Base-by-base conservation (phyloP, 1,139 yeast genomes). In the Kodamaea sp. region DNA sequence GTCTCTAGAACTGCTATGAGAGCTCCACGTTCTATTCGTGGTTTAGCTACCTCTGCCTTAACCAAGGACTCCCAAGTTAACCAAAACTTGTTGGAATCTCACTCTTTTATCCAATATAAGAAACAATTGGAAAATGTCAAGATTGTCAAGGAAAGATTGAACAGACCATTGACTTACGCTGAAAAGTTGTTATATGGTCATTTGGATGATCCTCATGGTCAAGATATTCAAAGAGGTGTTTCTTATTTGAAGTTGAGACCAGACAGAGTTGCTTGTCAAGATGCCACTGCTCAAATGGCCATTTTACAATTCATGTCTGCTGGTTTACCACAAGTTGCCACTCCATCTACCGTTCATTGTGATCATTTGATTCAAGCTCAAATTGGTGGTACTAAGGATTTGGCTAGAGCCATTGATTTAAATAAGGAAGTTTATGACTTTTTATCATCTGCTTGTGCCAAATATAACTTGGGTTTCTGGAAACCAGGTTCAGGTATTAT, bases 261-360 rank as follows among this genome's bases (percentile, higher is more conserved):
- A 44, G 98, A 92, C 70, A 87, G 98, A 75, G 97, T 92, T 57
- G 97, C 98, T 46, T 90, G 97, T 79, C 98, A 92, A 77, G 98
- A 92, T 78, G 98, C 98, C 55, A 90, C 97, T 49, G 98, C 98
- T 54, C 98, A 92, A 75, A 92, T 92, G 98, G 97, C 97, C 53
- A 87, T 92, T 59, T 77, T 92, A 64, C 98, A 92, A 77, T 90
- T 90, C 71, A 90, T 90, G 97, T 84, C 96, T 53, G 96, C 96
- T 52, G 95, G 95, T 61, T 73, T 92, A 77, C 95, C 95, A 49
- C 78, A 79, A 57, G 97, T 89, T 43, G 96, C 96, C 49, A 89
- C 95, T 54, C 98, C 98, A 54, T 82, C 96, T 52, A 88, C 97
- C 44, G 97, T 92, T 48, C 98, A 92, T 77, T 92, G 98, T 81